Conservation (phyloP, 1,139 yeast genomes). For the Kluyveromyces sp. region DNA sequence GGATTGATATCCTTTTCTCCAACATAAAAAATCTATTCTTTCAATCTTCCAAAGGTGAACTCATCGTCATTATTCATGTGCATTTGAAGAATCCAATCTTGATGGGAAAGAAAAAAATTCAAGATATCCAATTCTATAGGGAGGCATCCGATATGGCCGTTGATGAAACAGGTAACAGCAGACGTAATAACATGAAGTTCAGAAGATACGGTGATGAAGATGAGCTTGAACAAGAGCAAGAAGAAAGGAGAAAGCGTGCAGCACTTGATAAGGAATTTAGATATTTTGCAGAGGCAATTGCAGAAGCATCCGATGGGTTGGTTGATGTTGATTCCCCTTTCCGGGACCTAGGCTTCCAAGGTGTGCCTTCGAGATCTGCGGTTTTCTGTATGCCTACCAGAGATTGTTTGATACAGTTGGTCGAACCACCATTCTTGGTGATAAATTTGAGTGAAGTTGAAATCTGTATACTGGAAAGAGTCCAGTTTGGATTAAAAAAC, state of each 20-base stretch:
- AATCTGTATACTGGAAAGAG: slow-evolving; percentile 92
- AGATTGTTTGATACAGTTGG: slow-evolving; percentile 87
- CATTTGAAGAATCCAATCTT: slow-evolving; percentile 88
- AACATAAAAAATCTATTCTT: slow-evolving; percentile 90
- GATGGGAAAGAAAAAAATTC: slow-evolving; percentile 93
- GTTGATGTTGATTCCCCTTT: slow-evolving; percentile 90
- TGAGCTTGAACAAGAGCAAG: slow-evolving; percentile 97
- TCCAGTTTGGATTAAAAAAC: slow-evolving; percentile 92
- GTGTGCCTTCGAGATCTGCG: slow-evolving; percentile 94
- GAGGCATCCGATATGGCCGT: slow-evolving; percentile 96
- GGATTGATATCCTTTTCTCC: slow-evolving; percentile 79
- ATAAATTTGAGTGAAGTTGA: slow-evolving; percentile 89
- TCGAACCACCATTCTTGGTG: slow-evolving; percentile 93
- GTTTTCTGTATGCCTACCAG: slow-evolving; percentile 96
- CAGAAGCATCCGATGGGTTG: slow-evolving; percentile 76
- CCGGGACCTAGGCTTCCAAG: slow-evolving; percentile 93
- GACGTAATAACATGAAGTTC: slow-evolving; percentile 46
- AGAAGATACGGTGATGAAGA: slow-evolving; percentile 97
- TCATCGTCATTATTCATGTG: slow-evolving; percentile 86
- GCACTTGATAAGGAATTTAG: slow-evolving; percentile 88
- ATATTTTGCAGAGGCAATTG: slow-evolving; percentile 80
- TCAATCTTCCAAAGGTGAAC: slow-evolving; percentile 94
- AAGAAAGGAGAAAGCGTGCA: slow-evolving; percentile 88
- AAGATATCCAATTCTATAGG: slow-evolving; percentile 91
- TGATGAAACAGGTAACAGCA: slow-evolving; percentile 95